These are phyloP conservation scores for Salix suchowensis DNA, from an alignment of 345 rosid genomes.

Conservation along the genomic window DNA sequence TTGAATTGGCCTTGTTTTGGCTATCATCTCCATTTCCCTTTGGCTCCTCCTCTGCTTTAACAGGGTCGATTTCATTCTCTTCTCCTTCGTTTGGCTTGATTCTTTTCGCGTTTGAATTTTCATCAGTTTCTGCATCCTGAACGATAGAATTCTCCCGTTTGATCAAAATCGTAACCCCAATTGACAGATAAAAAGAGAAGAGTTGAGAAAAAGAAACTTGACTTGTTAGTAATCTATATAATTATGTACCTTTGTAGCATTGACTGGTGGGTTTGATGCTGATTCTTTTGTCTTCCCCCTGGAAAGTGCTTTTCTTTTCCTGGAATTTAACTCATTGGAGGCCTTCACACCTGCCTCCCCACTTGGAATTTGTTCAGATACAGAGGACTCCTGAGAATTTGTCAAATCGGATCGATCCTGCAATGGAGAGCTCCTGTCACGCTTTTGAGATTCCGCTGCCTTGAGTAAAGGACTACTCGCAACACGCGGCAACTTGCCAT, in stretches of 20 bases:
- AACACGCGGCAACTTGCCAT: conserved; percentile 50
- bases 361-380: conserved; percentile 39
- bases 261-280: conserved; percentile 20
- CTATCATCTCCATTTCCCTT: conserved; percentile 21
- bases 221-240: not conserved
- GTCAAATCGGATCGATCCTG: conserved; percentile 34
- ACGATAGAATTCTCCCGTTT: not conserved
- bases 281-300: conserved; percentile 44
- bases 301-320: conserved; percentile 57
- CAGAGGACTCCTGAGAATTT: conserved; percentile 50
- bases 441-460: conserved; percentile 31
- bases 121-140: conserved; percentile 40
- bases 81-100: conserved; percentile 25
- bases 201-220: not conserved
- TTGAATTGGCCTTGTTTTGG: conserved; percentile 18
- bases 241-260: conserved; percentile 30
- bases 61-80: conserved; percentile 23
- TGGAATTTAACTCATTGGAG: conserved; percentile 36
- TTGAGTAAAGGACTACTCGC: conserved; percentile 57
- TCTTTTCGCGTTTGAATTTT: conserved; percentile 34
- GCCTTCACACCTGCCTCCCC: conserved; percentile 20
- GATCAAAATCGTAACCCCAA: not conserved
- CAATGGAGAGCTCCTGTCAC: conserved; percentile 19
- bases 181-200: not conserved
- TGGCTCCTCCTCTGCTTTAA: conserved; percentile 37